These are phyloP conservation scores for Encephalitozoon romaleae DNA, from an alignment of 371 early-diverging fungal genomes.

Conservation along the genomic window DNA sequence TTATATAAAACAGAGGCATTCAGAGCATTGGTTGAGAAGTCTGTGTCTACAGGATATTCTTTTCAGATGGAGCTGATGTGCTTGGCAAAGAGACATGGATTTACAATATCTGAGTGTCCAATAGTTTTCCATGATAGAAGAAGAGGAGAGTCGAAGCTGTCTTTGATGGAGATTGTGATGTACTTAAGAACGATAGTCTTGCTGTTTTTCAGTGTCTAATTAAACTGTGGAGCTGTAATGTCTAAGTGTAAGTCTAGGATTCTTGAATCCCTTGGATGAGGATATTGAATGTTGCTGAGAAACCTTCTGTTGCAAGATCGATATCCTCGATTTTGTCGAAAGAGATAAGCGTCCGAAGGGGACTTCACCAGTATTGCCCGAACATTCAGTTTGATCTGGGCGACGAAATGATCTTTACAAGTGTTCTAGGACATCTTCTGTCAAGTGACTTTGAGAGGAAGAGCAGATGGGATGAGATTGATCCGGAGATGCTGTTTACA, in stretches of 20 bases:
- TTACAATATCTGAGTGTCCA: constrained; percentile 70
- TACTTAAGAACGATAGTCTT: not conserved
- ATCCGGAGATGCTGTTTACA: constrained; percentile 54
- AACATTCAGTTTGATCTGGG: constrained; percentile 49
- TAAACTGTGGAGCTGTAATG: not conserved
- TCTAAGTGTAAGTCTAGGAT: not conserved
- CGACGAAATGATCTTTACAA: constrained; percentile 59
- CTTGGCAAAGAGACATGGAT: constrained; percentile 77
- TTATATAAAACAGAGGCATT: constrained; percentile 84
- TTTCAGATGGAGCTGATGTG: constrained; percentile 99
- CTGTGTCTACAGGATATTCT: constrained; percentile 84
- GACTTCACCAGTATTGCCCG: constrained; percentile 56
- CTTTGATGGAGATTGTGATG: not conserved
- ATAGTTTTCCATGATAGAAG: constrained; percentile 58
- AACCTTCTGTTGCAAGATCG: constrained; percentile 84
- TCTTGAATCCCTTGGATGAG: constrained; percentile 36
- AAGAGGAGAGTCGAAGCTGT: constrained; percentile 52
- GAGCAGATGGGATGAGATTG: constrained; percentile 50
- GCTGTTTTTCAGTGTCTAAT: not conserved
- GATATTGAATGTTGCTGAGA: constrained; percentile 78
- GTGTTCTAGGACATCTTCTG: constrained; percentile 60
- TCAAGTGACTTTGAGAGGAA: constrained; percentile 52
- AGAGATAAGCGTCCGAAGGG: not conserved
- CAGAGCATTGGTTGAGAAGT: constrained; percentile 70
- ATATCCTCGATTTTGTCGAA: constrained; percentile 71